Base-by-base conservation (phyloP, 129 eudicot species). In the Flaveria trinervia region DNA sequence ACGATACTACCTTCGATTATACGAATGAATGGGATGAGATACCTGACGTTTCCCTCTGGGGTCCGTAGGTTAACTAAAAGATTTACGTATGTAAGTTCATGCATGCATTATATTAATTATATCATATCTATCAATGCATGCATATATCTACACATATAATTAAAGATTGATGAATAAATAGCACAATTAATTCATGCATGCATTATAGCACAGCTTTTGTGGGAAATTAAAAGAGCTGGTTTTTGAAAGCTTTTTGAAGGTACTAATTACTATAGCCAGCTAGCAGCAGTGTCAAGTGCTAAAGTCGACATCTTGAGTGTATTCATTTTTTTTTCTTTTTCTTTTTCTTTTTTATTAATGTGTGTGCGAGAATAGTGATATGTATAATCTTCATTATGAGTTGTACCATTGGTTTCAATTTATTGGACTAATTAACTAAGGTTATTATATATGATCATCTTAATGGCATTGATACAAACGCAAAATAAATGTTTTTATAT, bases 31-130 rank as follows among this genome's bases (percentile, higher is more conserved):
- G 85, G 85, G 82, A 84, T 60, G 90, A 84, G 51, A 59, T 78
- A 52, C 82, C 86, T 0, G 90, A 86, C 16, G 88, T 78, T 81
- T 78, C 85, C 30, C 84, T 86, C 0, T 84, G 90, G 90, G 82
- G 62, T 67, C 71, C 81, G 12, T 85, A 65, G 57, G 57, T 60
- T 10, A 43, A 36, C 15, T 12, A 49, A 49, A 36, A 36, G 41
- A 36, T 36, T 36, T 46, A 13, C 50, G 74, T 43, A 36, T 54
- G 30, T 18, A 11, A 55, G 36, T 79, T 55, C 67, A 41, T 50
- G 16, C 22, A 30, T 30, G 25, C 5, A n/a, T 0, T 71, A 45
- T 33, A 36, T 20, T 20, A 0, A 20, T 28, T 16, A 28, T 28
- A 28, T 28, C 30, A 28, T 61, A 28, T 11, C n/a, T 62, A 48